Percentiles rank a stretch among this genome's conserved stretches.
Evolutionary conservation across 192 early-diverging fungal genomes (phyloP).

Genomic region (Backusella circina): DNA sequence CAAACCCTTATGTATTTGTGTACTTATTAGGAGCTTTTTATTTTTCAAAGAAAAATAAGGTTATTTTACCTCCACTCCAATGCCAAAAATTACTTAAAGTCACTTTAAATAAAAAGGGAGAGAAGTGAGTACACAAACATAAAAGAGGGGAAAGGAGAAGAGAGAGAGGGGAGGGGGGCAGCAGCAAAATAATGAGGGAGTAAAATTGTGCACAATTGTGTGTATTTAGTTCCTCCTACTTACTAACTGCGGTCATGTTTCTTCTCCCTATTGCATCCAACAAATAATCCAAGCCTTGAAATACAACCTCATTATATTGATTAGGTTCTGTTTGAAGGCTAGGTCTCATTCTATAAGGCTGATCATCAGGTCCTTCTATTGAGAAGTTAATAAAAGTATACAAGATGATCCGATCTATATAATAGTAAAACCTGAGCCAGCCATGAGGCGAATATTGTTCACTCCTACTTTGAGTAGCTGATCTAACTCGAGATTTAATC

Average conservation of each 20-base stretch:
- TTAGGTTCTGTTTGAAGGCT: slow-evolving; percentile 52
- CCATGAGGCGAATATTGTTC: slow-evolving; percentile 65
- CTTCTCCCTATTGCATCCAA: slow-evolving; percentile 48
- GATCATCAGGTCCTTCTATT: slow-evolving; percentile 49
- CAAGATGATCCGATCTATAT: no score
- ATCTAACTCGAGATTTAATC: slow-evolving; percentile 51
- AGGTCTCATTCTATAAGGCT: slow-evolving; percentile 57
- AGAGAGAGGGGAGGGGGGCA: neutral
- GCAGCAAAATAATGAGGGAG: neutral
- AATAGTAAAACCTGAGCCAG: slow-evolving; percentile 21
- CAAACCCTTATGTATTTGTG: slow-evolving; percentile 7
- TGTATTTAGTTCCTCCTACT: slow-evolving; percentile 1
- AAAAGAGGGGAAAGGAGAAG: neutral
- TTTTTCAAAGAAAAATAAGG: neutral
- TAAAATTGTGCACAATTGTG: neutral
- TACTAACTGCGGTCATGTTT: slow-evolving; percentile 54
- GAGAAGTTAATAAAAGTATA: no score
- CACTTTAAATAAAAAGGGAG: slow-evolving; percentile 17
- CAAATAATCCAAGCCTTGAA: slow-evolving; percentile 62
- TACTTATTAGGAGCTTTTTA: neutral
- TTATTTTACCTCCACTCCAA: slow-evolving; percentile 56
- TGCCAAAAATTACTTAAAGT: slow-evolving; percentile 66
- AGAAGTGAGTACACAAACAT: neutral
- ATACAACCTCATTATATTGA: slow-evolving; percentile 50
- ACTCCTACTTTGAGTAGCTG: slow-evolving; percentile 41